Conservation (phyloP, 2,329 filamentous ascomycete genomes). For the Torrubiella hemipterigena region DNA sequence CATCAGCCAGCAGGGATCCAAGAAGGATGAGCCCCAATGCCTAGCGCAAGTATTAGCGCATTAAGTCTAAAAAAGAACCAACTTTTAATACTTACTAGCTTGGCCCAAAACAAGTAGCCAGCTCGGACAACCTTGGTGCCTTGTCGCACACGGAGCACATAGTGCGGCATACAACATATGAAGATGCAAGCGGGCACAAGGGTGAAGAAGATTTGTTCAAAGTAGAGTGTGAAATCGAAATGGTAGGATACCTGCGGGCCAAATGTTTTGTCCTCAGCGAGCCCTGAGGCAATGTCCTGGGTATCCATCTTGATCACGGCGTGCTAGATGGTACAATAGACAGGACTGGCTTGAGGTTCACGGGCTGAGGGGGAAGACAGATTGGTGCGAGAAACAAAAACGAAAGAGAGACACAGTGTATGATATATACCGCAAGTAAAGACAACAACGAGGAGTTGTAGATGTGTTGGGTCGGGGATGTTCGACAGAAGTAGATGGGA, state of each 20-base stretch:
- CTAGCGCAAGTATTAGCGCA: neutral
- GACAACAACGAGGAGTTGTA: too few species aligned
- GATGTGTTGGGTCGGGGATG: too few species aligned
- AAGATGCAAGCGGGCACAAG: slow-evolving; percentile 1
- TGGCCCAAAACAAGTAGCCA: slow-evolving; percentile 1
- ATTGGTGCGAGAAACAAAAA: too few species aligned
- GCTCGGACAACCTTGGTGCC: neutral
- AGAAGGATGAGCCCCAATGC: neutral
- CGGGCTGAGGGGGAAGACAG: too few species aligned
- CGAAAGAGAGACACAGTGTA: too few species aligned
- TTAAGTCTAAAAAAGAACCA: neutral
- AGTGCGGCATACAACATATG: neutral
- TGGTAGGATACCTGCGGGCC: slow-evolving; percentile 1
- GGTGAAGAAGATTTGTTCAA: slow-evolving; percentile 2
- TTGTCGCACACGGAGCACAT: neutral
- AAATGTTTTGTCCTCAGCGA: neutral
- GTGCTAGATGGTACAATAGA: too few species aligned
- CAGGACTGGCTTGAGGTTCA: too few species aligned
- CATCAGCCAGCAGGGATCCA: neutral
- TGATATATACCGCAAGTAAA: too few species aligned
- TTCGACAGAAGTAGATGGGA: too few species aligned
- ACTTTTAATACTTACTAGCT: neutral
- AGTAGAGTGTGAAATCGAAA: slow-evolving; percentile 2
- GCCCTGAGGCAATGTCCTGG: neutral
- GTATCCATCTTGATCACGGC: too few species aligned